phyloP scores from a whole-genome alignment of 2,329 filamentous ascomycete genomes.

The Fusarium concolor region DNA sequence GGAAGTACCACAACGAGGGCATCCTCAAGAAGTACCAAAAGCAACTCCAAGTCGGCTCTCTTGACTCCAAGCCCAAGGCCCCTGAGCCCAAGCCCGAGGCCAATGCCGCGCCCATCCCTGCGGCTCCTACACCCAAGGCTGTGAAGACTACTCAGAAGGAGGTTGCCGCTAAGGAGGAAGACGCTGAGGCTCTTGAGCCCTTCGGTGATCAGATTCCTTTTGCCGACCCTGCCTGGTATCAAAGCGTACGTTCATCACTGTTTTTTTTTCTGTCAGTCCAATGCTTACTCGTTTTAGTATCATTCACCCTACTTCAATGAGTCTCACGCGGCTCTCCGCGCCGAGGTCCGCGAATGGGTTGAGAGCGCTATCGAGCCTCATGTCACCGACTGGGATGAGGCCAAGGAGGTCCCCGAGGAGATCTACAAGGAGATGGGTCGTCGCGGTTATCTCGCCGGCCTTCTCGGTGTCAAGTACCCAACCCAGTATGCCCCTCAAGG shows the following conservation, averaged over 20 bases:
- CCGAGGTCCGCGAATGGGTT: conserved; percentile 92
- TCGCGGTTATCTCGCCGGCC: conserved; percentile 90
- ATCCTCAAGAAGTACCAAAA: conserved; percentile 88
- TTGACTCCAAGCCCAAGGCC: conserved; percentile 86
- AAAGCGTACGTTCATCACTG: conserved; percentile 72
- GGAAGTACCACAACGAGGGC: conserved; percentile 84
- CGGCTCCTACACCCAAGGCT: conserved; percentile 51
- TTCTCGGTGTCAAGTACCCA: conserved; percentile 87
- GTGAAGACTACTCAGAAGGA: conserved; percentile 56
- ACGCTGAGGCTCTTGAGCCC: conserved; percentile 81
- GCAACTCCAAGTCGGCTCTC: conserved; percentile 83
- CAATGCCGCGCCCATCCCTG: conserved; percentile 51
- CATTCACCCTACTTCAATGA: conserved; percentile 98
- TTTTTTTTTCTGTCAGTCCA: not conserved
- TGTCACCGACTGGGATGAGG: conserved; percentile 97
- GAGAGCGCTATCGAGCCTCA: conserved; percentile 89
- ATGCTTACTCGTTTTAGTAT: conserved; percentile 68
- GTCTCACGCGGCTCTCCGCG: conserved; percentile 88
- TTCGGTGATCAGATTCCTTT: conserved; percentile 92
- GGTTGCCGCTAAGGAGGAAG: conserved; percentile 56
- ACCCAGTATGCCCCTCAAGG: conserved; percentile 75
- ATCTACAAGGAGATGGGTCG: conserved; percentile 98
- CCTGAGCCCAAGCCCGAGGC: conserved; percentile 86
- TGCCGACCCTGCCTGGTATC: conserved; percentile 94
- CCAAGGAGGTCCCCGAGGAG: conserved; percentile 84